Base-by-base conservation (phyloP, 2,329 filamentous ascomycete genomes). In the Fusarium nematophilum region DNA sequence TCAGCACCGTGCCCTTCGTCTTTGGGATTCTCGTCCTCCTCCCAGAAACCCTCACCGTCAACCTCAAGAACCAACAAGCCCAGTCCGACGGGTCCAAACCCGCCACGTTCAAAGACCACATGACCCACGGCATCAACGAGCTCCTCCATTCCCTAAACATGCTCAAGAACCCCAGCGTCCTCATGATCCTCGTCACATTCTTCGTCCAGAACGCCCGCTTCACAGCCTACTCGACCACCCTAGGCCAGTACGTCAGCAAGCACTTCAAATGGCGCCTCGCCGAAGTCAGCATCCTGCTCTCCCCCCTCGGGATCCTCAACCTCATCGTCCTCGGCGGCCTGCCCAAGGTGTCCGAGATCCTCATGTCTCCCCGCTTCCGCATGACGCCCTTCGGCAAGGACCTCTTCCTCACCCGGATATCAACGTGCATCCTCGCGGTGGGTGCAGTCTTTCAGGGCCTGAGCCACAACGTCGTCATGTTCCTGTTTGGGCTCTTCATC, bases 181-280 rank as follows among this genome's bases (percentile, higher is more conserved):
- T 71, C 9, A 68, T 80, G 27, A 67, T 78, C 26, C 67, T 80
- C 2, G 62, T 76, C 14, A 73, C 72, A 1, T 79, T 79, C 44
- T 69, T 80, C 11, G 69, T 78, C 34, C 68, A 72, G 46, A 72
- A 70, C 30, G 75, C 77, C 9, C 65, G 78, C n/a, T 66, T 68
- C 45, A 59, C 70, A 0, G 74, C 75, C 6, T 73, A 76, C 57
- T 70, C 72, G 10, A 66, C 65, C 6, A 77, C 72, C 1, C 65
- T 80, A 25, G 67, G 73, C 5, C 78, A 80, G 64, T 78, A 78
- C 33, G 65, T 81, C 48, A 79, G 76, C 72, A 79, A 78, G 50
- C 68, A 79, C 52, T 81, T 80, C 38, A 72, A 72, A 42, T 80
- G 78, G 78, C 73, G 66, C 15, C 71, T 81, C 23, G 77, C 75